Base-by-base conservation (phyloP, 768 basidiomycete species). In the Boletus rubescentipes region DNA sequence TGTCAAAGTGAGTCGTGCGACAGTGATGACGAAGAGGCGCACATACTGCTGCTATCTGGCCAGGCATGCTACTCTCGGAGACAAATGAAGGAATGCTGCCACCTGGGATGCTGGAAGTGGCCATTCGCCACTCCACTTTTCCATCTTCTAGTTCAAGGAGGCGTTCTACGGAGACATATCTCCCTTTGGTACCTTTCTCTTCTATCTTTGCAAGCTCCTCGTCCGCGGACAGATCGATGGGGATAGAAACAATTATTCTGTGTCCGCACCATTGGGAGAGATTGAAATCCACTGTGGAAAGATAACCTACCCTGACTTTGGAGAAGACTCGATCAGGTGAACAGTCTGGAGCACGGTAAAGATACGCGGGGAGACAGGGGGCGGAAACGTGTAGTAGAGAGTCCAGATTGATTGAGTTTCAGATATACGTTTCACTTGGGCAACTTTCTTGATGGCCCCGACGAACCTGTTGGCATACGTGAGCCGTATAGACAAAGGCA, bases 121-220 rank as follows among this genome's bases (percentile, higher is more conserved):
- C 89, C 89, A 91, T 89, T 37, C 81, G 76, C 89, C 89, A 91
- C 68, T 90, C 87, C 12, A 82, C 80, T 44, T 70, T 79, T 46
- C 85, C 89, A 55, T 81, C 73, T 18, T 79, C 80, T 37, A 85
- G 77, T 67, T 87, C 86, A 39, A 73, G 68, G 48, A 92, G 61
- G 30, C 79, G 77, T 69, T 91, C 90, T 4, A 87, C 83, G 59
- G 83, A 82, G 36, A 80, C 83, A 63, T 91, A 91, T 61, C 80
- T 81, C 2, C 85, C 89, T 57, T 77, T 82, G 3, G 81, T 80
- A 8, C 80, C 86, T 49, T 80, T 82, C 61, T 82, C 80, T 63
- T 91, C 87, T 15, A 84, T 67, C 57, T 78, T 80, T 5, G 76
- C 79, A 9, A 86, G 76, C 11, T 85, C 84, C 49, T 77, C 70